A percentile compares a stretch with the other conserved stretches of the same genome.
Conservation (phyloP, 768 basidiomycete genomes). For the Holtermannia corniformis region DNA sequence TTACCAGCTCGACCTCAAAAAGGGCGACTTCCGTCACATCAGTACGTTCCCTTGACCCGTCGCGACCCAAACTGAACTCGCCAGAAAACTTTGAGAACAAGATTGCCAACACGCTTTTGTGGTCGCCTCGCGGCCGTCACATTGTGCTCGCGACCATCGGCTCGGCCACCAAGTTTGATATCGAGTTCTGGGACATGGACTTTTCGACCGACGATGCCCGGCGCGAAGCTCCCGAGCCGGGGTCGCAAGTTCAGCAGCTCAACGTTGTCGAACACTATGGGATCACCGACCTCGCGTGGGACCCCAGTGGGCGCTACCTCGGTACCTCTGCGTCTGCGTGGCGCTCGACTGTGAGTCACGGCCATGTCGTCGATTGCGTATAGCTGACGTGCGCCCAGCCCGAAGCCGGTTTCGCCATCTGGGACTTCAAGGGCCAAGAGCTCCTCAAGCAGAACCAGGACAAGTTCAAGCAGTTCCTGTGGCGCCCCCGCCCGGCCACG, state of each 20-base stretch:
- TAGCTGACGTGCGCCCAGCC: slow-evolving; percentile 50
- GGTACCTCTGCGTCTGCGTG: slow-evolving; percentile 90
- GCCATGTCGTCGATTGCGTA: background rate
- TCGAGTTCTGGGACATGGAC: slow-evolving; percentile 99
- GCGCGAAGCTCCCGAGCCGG: slow-evolving; percentile 61
- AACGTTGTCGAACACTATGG: slow-evolving; percentile 90
- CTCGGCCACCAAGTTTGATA: slow-evolving; percentile 85
- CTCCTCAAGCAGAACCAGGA: slow-evolving; percentile 72
- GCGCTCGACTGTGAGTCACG: slow-evolving; percentile 69
- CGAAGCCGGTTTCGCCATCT: slow-evolving; percentile 90
- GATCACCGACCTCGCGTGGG: slow-evolving; percentile 96
- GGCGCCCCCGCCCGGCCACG: slow-evolving; percentile 90
- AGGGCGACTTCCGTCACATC: slow-evolving; percentile 88
- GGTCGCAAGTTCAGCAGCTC: slow-evolving; percentile 71
- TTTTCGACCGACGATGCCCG: slow-evolving; percentile 52
- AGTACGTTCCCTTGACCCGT: slow-evolving; percentile 46
- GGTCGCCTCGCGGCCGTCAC: slow-evolving; percentile 94
- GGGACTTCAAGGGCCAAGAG: slow-evolving; percentile 98
- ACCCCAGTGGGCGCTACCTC: slow-evolving; percentile 87
- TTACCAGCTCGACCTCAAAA: slow-evolving; percentile 81
- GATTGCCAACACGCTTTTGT: slow-evolving; percentile 86
- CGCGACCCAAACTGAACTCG: background rate
- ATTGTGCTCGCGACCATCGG: slow-evolving; percentile 93
- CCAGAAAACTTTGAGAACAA: slow-evolving; percentile 66
- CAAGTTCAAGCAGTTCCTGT: slow-evolving; percentile 96